These are phyloP conservation scores for Suhomyces sp. DNA, from an alignment of 805 yeast species.

Conservation along the genomic window DNA sequence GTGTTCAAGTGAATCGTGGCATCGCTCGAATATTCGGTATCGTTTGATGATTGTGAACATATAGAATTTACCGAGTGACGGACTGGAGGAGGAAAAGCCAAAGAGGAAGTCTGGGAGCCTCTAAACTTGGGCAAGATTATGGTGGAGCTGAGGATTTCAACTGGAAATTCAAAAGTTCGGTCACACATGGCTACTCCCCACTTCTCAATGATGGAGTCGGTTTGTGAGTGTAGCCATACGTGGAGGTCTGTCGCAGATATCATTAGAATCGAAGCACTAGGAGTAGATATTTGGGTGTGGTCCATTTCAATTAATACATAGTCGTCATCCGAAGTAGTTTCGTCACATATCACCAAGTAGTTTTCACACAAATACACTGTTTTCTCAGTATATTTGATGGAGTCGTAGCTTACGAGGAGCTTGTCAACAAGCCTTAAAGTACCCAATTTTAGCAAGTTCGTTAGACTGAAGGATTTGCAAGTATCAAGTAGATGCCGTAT, in stretches of 20 bases:
- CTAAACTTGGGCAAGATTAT: conserved; percentile 12
- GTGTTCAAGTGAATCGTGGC: background rate
- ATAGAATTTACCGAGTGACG: background rate
- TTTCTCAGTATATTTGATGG: conserved; percentile 3
- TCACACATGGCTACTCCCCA: conserved; percentile 45
- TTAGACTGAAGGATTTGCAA: conserved; percentile 21
- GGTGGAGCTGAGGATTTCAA: conserved; percentile 35
- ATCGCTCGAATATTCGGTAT: background rate
- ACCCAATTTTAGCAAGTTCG: conserved; percentile 30
- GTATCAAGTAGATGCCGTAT: conserved; percentile 25
- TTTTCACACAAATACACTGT: conserved; percentile 34
- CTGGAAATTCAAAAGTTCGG: conserved; percentile 27
- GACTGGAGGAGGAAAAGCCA: background rate
- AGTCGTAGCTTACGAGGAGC: conserved; percentile 21
- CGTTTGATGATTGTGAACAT: background rate
- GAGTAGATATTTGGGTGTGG: conserved; percentile 11
- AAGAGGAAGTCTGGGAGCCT: background rate
- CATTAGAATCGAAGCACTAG: conserved; percentile 23
- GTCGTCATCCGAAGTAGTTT: conserved; percentile 2
- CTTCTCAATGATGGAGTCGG: conserved; percentile 35
- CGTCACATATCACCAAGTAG: conserved; percentile 26
- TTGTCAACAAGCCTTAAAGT: conserved; percentile 35
- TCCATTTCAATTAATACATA: conserved; percentile 9
- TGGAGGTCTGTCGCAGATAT: conserved; percentile 10
- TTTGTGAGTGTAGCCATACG: conserved; percentile 27